Conservation (phyloP, 1,284 basidiomycete genomes). For the Cutaneotrichosporon cyanovorans region DNA sequence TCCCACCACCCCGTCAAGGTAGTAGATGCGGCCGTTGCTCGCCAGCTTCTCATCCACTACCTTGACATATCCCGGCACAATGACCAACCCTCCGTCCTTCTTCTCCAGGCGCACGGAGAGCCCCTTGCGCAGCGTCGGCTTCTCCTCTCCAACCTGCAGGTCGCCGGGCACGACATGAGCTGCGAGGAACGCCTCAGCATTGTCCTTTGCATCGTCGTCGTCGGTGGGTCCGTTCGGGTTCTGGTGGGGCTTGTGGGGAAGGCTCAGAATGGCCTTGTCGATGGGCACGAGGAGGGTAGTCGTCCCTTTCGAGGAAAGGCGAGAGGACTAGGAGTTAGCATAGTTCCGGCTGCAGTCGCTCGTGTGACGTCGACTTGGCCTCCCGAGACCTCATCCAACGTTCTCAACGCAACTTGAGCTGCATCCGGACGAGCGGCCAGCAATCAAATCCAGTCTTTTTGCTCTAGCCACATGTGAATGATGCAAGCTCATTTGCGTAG, state of each 20-base stretch:
- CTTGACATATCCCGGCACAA: slow-evolving; percentile 36
- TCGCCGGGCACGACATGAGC: slow-evolving; percentile 35
- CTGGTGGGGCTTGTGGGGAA: slow-evolving; percentile 39
- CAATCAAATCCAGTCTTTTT: no score
- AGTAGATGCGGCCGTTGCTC: slow-evolving; percentile 39
- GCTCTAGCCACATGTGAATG: no score
- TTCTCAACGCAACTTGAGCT: no score
- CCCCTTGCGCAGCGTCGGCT: slow-evolving; percentile 26
- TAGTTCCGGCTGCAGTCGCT: no score
- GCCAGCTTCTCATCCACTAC: slow-evolving; percentile 35
- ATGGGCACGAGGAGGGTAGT: slow-evolving; percentile 42
- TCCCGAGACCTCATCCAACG: no score
- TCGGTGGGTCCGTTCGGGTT: slow-evolving; percentile 15
- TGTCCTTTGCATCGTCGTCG: slow-evolving; percentile 20
- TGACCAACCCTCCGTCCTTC: slow-evolving; percentile 20
- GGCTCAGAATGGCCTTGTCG: slow-evolving; percentile 36
- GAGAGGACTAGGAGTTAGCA: slow-evolving; percentile 16
- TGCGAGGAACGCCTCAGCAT: slow-evolving; percentile 34
- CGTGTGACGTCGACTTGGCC: no score
- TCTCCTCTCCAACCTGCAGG: slow-evolving; percentile 11
- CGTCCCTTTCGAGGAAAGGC: slow-evolving; percentile 17
- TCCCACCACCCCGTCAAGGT: slow-evolving; percentile 30
- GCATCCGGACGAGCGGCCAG: no score
- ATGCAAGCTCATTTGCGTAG: no score
- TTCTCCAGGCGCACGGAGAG: slow-evolving; percentile 24